Evolutionary conservation across 148 eudicot genomes (phyloP).

Genomic region (Talinum fruticosum): DNA sequence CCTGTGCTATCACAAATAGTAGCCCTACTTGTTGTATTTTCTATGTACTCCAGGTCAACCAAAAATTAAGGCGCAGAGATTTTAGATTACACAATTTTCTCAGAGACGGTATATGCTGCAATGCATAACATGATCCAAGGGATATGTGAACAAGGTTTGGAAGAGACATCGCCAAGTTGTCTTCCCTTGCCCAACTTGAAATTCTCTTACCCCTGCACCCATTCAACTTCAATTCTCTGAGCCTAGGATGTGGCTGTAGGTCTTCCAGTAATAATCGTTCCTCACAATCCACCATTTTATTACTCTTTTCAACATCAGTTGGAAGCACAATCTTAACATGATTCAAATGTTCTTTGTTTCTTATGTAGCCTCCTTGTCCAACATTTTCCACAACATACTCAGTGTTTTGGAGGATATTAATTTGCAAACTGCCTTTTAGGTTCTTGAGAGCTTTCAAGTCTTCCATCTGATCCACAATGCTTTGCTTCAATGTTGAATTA

Average conservation of each 20-base stretch:
- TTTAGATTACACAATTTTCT: neutral
- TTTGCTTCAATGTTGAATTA: neutral
- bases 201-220: neutral
- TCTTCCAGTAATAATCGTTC: neutral
- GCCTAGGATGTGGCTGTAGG: conserved; percentile 2
- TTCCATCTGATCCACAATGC: neutral
- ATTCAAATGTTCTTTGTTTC: neutral
- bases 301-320: no score
- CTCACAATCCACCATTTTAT: neutral
- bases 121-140: neutral
- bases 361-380: neutral
- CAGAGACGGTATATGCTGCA: neutral
- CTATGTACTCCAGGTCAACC: neutral
- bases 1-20: no score
- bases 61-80: neutral
- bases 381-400: neutral
- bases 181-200: neutral
- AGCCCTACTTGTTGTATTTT: neutral
- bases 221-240: neutral
- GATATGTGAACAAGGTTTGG: neutral
- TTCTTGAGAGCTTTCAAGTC: neutral
- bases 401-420: no score
- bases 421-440: no score
- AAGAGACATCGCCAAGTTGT: neutral
- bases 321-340: neutral